phyloP scores from a whole-genome alignment of 306 rosid genomes.

The Rubus idaeus region DNA sequence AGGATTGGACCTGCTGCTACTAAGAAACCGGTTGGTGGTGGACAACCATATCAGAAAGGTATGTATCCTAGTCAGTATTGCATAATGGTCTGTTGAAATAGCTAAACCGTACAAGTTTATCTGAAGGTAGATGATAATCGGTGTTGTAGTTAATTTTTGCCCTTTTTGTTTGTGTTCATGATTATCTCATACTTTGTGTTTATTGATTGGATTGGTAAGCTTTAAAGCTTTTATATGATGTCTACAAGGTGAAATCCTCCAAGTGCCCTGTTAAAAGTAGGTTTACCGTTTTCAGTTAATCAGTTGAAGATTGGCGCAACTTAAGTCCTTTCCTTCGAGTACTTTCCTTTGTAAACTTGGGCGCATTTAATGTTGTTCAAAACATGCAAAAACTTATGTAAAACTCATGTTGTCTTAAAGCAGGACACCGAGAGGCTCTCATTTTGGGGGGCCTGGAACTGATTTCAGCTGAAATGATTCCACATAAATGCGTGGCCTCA shows the following conservation, averaged over 20 bases:
- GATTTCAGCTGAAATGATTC: conserved; percentile 73
- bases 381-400: conserved; percentile 53
- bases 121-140: background rate
- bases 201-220: conserved; percentile 17
- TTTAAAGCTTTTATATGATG: conserved; percentile 10
- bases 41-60: conserved; percentile 56
- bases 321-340: conserved; percentile 55
- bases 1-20: conserved; percentile 65
- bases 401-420: conserved; percentile 67
- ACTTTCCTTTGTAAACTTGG: conserved; percentile 58
- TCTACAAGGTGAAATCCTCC: background rate
- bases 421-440: conserved; percentile 75
- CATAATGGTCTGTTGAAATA: background rate
- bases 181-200: background rate
- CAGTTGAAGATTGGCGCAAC: conserved; percentile 38
- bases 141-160: background rate
- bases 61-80: conserved; percentile 6
- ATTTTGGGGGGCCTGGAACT: conserved; percentile 67
- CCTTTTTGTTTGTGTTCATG: background rate
- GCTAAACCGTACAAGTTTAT: background rate
- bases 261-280: conserved; percentile 5
- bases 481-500: conserved; percentile 74
- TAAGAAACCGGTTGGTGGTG: conserved; percentile 46
- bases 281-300: conserved; percentile 24
- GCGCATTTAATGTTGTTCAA: conserved; percentile 42